Conservation (phyloP, 768 basidiomycete species). For the Tricholoma sp. region DNA sequence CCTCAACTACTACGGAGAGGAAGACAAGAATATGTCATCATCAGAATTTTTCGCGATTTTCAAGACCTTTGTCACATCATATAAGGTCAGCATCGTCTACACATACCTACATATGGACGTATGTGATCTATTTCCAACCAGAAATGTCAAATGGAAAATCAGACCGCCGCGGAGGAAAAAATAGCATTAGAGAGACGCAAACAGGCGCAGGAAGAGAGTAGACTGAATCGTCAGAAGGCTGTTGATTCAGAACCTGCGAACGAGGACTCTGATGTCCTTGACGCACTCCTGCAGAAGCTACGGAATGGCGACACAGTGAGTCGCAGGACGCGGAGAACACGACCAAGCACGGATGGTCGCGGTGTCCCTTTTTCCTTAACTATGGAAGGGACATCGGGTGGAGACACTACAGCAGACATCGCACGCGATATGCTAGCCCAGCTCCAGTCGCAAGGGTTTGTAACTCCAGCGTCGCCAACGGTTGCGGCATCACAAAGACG, state of each 20-base stretch:
- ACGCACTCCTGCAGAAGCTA: conserved; percentile 66
- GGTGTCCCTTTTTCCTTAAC: conserved; percentile 29
- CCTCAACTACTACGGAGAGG: conserved; percentile 89
- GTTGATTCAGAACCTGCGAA: conserved; percentile 32
- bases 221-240: conserved; percentile 47
- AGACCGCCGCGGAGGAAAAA: conserved; percentile 66
- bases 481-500: conserved; percentile 32
- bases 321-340: conserved; percentile 48
- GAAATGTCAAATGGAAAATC: conserved; percentile 88
- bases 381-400: conserved; percentile 27
- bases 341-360: conserved; percentile 34
- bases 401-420: conserved; percentile 37
- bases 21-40: conserved; percentile 79
- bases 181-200: conserved; percentile 63
- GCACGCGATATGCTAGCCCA: conserved; percentile 75
- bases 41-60: conserved; percentile 95
- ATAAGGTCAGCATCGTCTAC: conserved; percentile 49
- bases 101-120: background rate
- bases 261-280: conserved; percentile 60
- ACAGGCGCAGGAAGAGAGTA: conserved; percentile 60
- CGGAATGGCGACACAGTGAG: conserved; percentile 62
- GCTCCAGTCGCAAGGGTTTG: conserved; percentile 68
- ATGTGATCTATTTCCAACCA: conserved; percentile 23
- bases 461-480: conserved; percentile 45
- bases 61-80: conserved; percentile 95